phyloP scores from a whole-genome alignment of 2,329 filamentous ascomycete species.

The Trichophaea hybrida region DNA sequence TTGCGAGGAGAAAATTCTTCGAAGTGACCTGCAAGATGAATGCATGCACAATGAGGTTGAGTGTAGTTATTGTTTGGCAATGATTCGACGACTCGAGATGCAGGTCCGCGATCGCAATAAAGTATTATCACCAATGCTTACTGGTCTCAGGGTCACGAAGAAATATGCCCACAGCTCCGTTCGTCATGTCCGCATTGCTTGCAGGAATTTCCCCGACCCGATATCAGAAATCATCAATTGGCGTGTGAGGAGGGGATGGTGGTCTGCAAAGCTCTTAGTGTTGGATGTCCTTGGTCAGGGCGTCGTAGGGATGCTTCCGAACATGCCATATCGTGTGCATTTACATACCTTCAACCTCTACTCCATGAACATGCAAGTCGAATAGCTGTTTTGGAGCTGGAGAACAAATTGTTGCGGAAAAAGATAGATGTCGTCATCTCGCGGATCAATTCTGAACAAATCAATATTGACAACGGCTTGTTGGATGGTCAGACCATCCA shows the following conservation, averaged over 20 bases:
- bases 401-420: conserved; percentile 24
- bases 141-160: conserved; percentile 31
- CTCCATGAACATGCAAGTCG: conserved; percentile 22
- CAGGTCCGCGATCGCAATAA: conserved; percentile 26
- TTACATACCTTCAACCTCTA: conserved; percentile 23
- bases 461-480: conserved; percentile 2
- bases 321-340: conserved; percentile 23
- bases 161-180: conserved; percentile 36
- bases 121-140: neutral
- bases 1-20: conserved; percentile 40
- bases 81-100: conserved; percentile 38
- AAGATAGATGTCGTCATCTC: conserved; percentile 21
- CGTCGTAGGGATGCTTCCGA: conserved; percentile 17
- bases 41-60: conserved; percentile 42
- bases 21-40: conserved; percentile 36
- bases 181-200: conserved; percentile 40
- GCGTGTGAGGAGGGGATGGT: conserved; percentile 23
- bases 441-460: neutral
- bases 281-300: conserved; percentile 24
- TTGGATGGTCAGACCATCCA: conserved; percentile 26
- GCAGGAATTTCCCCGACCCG: conserved; percentile 30
- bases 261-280: conserved; percentile 20
- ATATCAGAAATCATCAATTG: conserved; percentile 19
- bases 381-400: conserved; percentile 23
- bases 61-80: conserved; percentile 43